These are phyloP conservation scores for Penicillium manginii DNA, from an alignment of 495 filamentous ascomycete genomes.

Conservation along the genomic window DNA sequence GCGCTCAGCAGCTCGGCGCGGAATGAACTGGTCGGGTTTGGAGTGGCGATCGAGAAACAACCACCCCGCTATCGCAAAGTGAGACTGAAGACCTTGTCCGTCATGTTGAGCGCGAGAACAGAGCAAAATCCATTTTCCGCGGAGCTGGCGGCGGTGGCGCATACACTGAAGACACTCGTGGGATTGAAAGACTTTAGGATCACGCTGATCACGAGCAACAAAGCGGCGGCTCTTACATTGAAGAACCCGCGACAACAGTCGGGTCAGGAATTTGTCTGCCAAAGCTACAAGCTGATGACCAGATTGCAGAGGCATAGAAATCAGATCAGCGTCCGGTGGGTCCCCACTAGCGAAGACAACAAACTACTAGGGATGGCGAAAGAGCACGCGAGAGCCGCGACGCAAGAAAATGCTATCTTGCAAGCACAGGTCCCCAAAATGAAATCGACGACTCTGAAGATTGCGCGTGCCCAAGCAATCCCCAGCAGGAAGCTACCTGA, in stretches of 20 bases:
- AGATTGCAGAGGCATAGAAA: constrained; percentile 1
- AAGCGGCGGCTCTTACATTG: no score
- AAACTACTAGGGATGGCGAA: constrained; percentile 1
- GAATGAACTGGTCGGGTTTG: not conserved
- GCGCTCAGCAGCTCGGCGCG: not conserved
- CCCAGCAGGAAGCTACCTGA: not conserved
- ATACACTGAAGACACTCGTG: no score
- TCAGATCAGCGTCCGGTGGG: not conserved
- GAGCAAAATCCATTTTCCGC: not conserved
- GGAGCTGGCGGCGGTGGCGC: no score
- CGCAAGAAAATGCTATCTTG: not conserved
- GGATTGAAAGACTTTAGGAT: no score
- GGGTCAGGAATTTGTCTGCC: constrained; percentile 1
- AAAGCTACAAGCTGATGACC: not conserved
- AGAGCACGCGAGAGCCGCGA: not conserved
- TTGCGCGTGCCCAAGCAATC: not conserved
- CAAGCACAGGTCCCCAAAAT: not conserved
- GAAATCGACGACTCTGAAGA: not conserved
- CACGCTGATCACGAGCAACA: no score
- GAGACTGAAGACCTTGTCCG: not conserved
- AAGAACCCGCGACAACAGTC: no score
- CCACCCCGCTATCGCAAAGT: not conserved
- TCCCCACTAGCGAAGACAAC: constrained; percentile 1
- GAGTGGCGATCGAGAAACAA: not conserved
- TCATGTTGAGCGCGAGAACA: not conserved